Conservation (phyloP, 495 filamentous ascomycete genomes). For the Aspergillus steynii region DNA sequence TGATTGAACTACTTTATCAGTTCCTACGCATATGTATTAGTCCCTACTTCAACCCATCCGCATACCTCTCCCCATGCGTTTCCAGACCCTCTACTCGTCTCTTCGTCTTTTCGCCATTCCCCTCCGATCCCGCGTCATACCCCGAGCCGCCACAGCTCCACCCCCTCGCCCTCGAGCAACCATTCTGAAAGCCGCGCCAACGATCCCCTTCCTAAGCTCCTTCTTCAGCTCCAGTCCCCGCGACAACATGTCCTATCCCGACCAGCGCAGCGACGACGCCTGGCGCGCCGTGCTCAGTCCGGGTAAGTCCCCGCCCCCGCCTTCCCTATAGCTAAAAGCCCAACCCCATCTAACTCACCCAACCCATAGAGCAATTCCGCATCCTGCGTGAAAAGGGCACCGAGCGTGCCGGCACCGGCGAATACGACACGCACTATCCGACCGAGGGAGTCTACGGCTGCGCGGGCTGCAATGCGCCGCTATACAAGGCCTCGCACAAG, state of each 20-base stretch:
- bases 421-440: constrained; percentile 86
- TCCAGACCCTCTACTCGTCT: constrained; percentile 47
- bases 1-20: no score
- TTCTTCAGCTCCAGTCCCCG: constrained; percentile 67
- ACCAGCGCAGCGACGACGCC: constrained; percentile 76
- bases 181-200: constrained; percentile 59
- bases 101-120: constrained; percentile 49
- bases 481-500: constrained; percentile 89
- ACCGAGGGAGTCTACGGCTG: constrained; percentile 76
- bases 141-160: constrained; percentile 24
- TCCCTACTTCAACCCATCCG: no score
- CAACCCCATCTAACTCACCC: no score
- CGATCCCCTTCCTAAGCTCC: constrained; percentile 74
- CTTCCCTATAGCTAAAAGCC: no score
- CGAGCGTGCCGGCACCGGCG: constrained; percentile 73
- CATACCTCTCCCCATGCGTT: constrained; percentile 50
- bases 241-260: constrained; percentile 73
- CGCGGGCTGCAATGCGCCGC: constrained; percentile 79
- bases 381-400: constrained; percentile 90
- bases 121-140: constrained; percentile 26
- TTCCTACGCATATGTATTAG: no score
- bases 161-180: constrained; percentile 28
- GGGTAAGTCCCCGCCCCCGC: constrained; percentile 47
- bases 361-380: constrained; percentile 79
- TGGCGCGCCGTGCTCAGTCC: constrained; percentile 83